These are phyloP conservation scores for Fusarium agapanthi DNA, from an alignment of 2,329 filamentous ascomycete species.

Conservation along the genomic window DNA sequence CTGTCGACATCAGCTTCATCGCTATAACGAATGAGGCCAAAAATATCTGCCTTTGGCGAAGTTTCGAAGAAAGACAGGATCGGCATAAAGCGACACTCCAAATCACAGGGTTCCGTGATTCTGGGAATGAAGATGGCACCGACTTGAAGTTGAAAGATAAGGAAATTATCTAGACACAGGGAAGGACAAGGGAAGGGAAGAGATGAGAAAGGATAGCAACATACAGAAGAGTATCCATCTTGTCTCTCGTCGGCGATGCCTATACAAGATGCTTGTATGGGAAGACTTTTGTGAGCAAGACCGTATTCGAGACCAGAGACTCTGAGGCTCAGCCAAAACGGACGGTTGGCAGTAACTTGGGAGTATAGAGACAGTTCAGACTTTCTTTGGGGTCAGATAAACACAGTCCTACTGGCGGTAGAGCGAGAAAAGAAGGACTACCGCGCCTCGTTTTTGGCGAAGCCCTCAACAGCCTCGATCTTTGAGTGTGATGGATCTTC, in stretches of 20 bases:
- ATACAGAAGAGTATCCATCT: slow-evolving; percentile 71
- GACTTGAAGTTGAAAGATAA: not conserved
- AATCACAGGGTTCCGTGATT: not conserved
- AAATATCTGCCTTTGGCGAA: not conserved
- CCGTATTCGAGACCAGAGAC: not conserved
- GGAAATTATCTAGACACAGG: not conserved
- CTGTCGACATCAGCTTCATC: slow-evolving; percentile 54
- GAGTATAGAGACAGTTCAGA: not conserved
- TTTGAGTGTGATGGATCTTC: slow-evolving; percentile 6
- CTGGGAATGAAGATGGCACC: not conserved
- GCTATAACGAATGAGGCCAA: not conserved
- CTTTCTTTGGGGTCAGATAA: not conserved
- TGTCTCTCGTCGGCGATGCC: slow-evolving; percentile 26
- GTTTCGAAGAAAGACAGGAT: not conserved
- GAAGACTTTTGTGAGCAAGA: not conserved
- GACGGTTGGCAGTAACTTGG: not conserved
- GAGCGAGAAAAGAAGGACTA: not conserved
- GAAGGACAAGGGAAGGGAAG: not conserved
- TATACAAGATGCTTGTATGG: not conserved
- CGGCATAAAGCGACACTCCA: not conserved
- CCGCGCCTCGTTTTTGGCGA: not conserved
- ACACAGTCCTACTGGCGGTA: not conserved
- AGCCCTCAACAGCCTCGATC: not conserved
- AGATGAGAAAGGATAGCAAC: slow-evolving; percentile 43
- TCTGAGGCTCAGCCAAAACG: not conserved